Evolutionary conservation across 169 alveolate species (phyloP), one percentile per base, ranked within the genome.

Genomic region (Plasmodium yoelii): DNA sequence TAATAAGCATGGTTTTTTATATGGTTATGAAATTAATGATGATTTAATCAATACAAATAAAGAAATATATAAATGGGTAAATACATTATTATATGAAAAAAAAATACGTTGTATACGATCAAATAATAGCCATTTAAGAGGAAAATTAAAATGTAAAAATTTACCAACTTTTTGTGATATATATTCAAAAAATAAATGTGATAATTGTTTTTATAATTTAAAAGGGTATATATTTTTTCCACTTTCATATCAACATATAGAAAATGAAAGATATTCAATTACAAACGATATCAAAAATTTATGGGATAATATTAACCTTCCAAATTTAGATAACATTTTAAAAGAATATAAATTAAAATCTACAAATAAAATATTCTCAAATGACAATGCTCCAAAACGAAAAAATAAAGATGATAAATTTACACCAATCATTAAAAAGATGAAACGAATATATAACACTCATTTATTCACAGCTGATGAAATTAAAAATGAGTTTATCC

Each of bases 381-480:
- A 80, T 65, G 90, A 80, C 22, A 80, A 80, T 55, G 49, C 47
- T 42, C 77, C 68, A 57, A 80, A 80, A 63, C 65, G 80, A 57
- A 80, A 80, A 80, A 80, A 65, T 69, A 80, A 60, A 69, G 90
- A 80, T 57, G 90, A 80, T 26, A 80, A 80, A 46, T 34, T 65
- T 26, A 22, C 80, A 7, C 90, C 90, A n/a, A 73, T 73, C 73
- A 74, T 80, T 75, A 92, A 84, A 72, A 92, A 92, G 67, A 82
- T 92, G 82, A 86, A 93, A n/a, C 55, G 95, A n/a, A 92, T 92
- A 13, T 90, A 92, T 24, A 92, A 92, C 59, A 92, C 95, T 0
- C 95, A 92, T 63, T 87, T 92, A 73, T 92, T 92, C 73, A 92
- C 95, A 9, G 94, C 95, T 5, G 95, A 92, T 15, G 95, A 92